Base-by-base conservation (phyloP, 2,329 filamentous ascomycete species). In the Aspergillus nomiae region DNA sequence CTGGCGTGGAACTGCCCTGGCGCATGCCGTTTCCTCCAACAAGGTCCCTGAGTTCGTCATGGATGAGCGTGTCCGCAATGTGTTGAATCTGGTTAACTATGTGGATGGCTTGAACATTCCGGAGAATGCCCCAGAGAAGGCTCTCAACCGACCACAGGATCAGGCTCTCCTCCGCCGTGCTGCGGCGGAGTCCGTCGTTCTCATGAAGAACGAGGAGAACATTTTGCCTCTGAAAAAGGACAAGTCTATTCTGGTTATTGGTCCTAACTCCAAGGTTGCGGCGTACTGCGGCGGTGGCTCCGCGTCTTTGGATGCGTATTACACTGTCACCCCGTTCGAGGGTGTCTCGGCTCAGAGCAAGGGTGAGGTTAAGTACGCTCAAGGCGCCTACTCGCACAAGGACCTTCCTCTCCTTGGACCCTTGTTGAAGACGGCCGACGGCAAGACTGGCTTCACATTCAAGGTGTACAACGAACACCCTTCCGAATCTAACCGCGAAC, bases 181-280 rank as follows among this genome's bases (percentile, higher is more conserved):
- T 28, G 89, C 89, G 21, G 85, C 87, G 5, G 89, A 92, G 72
- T 87, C 87, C 4, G 87, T 92, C 10, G 90, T 92, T 1, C 81
- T 94, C 14, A 79, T 93, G 56, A 92, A 92, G 78, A 94, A 94
- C 67, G 84, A 91, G 14, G 83, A 84, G 43, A 80, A 80, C 16
- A 74, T 89, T 0, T 80, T 94, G 1, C 91, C 91, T 0, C 72
- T 86, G 58, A 75, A 78, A 45, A 81, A 79, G 54, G 74, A 76
- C 28, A 78, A 81, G 62, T 77, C 81, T 0, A 76, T 84, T 14
- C 80, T 84, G 12, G 78, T 86, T 21, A 85, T 87, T 62, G 85
- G 84, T 3, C 84, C 84, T 14, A 86, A 86, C 62, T 78, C 84
- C 12, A 83, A 81, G 56, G 74, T 78, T 34, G 76, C 80, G 28